Percentiles rank a stretch among this genome's conserved stretches.
Conservation (phyloP, 148 eudicot species). For the Diospyros lotus region DNA sequence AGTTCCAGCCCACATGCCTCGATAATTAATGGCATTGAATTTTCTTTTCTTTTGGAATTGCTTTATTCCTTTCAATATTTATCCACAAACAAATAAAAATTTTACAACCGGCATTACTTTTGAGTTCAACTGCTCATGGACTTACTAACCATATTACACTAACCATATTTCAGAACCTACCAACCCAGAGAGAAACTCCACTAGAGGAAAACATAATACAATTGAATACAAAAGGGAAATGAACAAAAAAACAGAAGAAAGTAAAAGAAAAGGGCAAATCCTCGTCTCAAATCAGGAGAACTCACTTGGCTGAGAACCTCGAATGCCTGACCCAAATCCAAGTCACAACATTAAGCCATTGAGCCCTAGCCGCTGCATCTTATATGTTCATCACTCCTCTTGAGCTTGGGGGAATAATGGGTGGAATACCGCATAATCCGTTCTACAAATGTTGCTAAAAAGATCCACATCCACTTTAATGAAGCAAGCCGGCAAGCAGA, state of each 20-base stretch:
- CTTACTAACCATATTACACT: slow-evolving; percentile 15
- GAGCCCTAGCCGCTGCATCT: slow-evolving; percentile 37
- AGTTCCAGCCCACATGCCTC: too few relatives aligned
- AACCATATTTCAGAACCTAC: slow-evolving; percentile 31
- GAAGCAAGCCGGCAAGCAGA: slow-evolving; percentile 84
- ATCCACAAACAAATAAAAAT: slow-evolving; percentile 23
- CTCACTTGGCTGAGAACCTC: slow-evolving; percentile 10
- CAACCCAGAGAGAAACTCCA: slow-evolving; percentile 18
- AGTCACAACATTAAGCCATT: slow-evolving; percentile 23
- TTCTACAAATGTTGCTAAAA: slow-evolving; percentile 19
- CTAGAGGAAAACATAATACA: slow-evolving; percentile 15
- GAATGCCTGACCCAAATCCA: slow-evolving; percentile 8
- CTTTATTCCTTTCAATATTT: neutral
- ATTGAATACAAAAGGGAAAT: neutral
- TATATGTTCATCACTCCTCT: slow-evolving; percentile 13
- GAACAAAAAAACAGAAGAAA: slow-evolving; percentile 15
- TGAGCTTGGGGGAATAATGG: slow-evolving; percentile 8
- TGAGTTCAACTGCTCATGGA: slow-evolving; percentile 15
- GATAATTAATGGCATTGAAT: neutral
- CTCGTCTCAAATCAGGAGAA: too few relatives aligned
- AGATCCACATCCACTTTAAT: slow-evolving; percentile 20
- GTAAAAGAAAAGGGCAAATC: neutral
- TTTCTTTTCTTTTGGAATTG: neutral
- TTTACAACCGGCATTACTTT: slow-evolving; percentile 18
- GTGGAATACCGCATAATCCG: slow-evolving; percentile 36